Evolutionary conservation across 352 stramenopile species (phyloP), one percentile per base, ranked within the genome.

Genomic region (Pythium rhizo-oryzae): DNA sequence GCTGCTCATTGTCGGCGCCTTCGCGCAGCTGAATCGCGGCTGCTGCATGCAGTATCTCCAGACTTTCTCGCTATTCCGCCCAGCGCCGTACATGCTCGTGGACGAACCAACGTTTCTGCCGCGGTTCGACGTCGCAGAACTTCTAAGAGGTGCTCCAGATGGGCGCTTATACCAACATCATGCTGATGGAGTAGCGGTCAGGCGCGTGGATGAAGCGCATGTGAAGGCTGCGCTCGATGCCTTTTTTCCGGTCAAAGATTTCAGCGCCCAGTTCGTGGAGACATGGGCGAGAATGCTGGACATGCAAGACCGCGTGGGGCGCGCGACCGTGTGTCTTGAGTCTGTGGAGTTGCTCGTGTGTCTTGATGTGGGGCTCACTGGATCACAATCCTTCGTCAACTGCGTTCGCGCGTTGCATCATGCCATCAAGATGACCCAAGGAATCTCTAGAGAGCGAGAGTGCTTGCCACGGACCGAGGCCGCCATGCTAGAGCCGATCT

Each of bases 41-140:
- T 57, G 12, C 25, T 57, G 51, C 24, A 41, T 33, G 51, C 51
- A 57, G 25, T 57, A 41, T 23, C 51, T 57, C 8, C 51, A 41
- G 25, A 41, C 18, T 25, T 33, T 57, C 11, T 7, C 51, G 9
- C 23, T 41, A 4, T 57, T 57, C 25, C 23, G 43, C 6, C 24
- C 23, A 9, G 51, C 51, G 15, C 2, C 51, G 51, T 41, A 16
- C 23, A 57, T 57, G 51, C 12, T 37, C 30, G 2, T 57, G 24
- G 51, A 57, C 25, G 28, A 57, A 13, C 24, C 24, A 1, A 23
- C 24, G 24, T 57, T 57, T 41, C 8, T 23, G 4, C 51, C 51
- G 24, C 51, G 25, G 6, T 57, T 57, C 30, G 37, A 18, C 37
- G 19, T 57, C 4, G 25, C 19, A 11, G 51, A n/a, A n/a, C n/a